Evolutionary conservation across 2,329 filamentous ascomycete species (phyloP).

Genomic region (Elsinoe necatrix): DNA sequence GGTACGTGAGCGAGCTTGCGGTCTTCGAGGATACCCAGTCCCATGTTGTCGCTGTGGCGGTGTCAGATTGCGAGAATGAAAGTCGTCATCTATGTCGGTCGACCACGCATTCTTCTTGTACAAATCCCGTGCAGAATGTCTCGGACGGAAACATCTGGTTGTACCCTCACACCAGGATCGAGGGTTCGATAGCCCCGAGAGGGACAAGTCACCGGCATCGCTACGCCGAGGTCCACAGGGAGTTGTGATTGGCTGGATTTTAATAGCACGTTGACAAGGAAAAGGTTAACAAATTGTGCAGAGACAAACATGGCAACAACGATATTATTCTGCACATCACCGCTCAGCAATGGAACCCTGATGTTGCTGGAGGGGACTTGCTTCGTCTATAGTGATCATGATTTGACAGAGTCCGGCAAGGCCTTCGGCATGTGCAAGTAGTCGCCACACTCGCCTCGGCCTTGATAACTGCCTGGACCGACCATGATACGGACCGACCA

Average conservation of each 20-base stretch:
- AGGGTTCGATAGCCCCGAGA: background rate
- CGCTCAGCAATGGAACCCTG: too few species aligned
- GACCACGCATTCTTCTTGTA: background rate
- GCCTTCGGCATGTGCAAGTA: background rate
- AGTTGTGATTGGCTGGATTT: background rate
- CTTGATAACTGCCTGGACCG: background rate
- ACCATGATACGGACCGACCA: background rate
- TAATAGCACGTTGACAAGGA: background rate
- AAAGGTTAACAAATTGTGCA: background rate
- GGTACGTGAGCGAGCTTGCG: conserved; percentile 59
- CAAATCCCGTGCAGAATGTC: background rate
- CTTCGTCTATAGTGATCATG: too few species aligned
- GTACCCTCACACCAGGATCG: conserved; percentile 3
- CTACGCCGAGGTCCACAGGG: background rate
- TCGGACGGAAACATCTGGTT: conserved; percentile 1
- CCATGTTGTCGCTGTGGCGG: conserved; percentile 1
- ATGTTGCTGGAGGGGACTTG: too few species aligned
- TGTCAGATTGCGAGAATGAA: background rate
- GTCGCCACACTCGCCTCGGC: background rate
- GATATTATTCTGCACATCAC: background rate
- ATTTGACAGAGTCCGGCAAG: background rate
- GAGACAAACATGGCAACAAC: background rate
- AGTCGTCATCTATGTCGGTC: background rate
- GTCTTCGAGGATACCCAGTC: conserved; percentile 13
- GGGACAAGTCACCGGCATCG: background rate